Conservation (phyloP, 2,329 filamentous ascomycete genomes). For the Arthroderma sp. region DNA sequence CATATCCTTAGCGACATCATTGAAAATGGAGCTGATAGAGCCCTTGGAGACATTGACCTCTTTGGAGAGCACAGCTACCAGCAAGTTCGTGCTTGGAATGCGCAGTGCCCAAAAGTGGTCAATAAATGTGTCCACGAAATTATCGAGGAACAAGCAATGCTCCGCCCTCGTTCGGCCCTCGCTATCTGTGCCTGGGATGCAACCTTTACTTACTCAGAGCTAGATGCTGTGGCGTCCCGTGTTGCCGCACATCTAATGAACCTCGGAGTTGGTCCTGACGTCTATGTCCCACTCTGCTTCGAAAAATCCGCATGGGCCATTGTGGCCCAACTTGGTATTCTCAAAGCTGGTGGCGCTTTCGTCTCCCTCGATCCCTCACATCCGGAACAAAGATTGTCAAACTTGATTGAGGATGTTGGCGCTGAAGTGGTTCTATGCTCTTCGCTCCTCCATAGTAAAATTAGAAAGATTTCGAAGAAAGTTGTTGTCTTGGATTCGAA, state of each 20-base stretch:
- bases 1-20: slow-evolving; percentile 24
- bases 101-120: slow-evolving; percentile 19
- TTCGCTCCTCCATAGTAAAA: slow-evolving; percentile 20
- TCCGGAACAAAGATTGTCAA: slow-evolving; percentile 27
- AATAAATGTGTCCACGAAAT: slow-evolving; percentile 28
- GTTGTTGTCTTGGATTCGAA: slow-evolving; percentile 22
- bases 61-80: slow-evolving; percentile 22
- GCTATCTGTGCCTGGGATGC: slow-evolving; percentile 20
- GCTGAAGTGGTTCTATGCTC: slow-evolving; percentile 27
- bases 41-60: slow-evolving; percentile 23
- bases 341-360: slow-evolving; percentile 34
- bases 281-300: slow-evolving; percentile 31
- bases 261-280: slow-evolving; percentile 30
- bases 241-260: slow-evolving; percentile 27
- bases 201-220: slow-evolving; percentile 27
- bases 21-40: slow-evolving; percentile 7
- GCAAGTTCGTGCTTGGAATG: slow-evolving; percentile 28
- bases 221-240: slow-evolving; percentile 28
- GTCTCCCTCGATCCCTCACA: slow-evolving; percentile 32
- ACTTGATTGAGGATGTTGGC: slow-evolving; percentile 27
- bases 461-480: slow-evolving; percentile 20
- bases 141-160: slow-evolving; percentile 28
- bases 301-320: slow-evolving; percentile 36
- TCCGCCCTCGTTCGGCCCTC: slow-evolving; percentile 18
- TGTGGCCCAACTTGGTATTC: slow-evolving; percentile 30